Evolutionary conservation across 1,284 basidiomycete species (phyloP).

Genomic region (Coniferiporia sulphurascens): DNA sequence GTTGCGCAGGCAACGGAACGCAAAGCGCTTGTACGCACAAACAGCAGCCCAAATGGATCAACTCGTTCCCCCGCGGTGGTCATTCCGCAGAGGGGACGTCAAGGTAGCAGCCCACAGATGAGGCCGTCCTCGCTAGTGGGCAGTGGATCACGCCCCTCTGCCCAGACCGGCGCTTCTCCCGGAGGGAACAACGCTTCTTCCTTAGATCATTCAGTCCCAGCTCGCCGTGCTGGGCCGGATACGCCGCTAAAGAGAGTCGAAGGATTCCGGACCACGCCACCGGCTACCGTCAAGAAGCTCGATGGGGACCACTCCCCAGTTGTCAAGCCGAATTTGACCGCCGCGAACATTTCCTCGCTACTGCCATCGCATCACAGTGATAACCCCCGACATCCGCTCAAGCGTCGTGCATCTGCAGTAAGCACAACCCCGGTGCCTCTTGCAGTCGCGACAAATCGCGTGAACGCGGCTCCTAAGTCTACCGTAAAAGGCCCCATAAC

Average conservation of each 20-base stretch:
- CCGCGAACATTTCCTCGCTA: background rate
- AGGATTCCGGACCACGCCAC: slow-evolving; percentile 18
- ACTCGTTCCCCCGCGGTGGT: slow-evolving; percentile 4
- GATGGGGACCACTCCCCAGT: slow-evolving; percentile 6
- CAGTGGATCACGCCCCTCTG: slow-evolving; percentile 36
- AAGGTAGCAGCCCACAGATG: slow-evolving; percentile 11
- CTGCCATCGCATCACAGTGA: background rate
- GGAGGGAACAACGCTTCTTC: slow-evolving; percentile 22
- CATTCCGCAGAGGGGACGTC: background rate
- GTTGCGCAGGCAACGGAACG: slow-evolving; percentile 33
- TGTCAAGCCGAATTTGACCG: background rate
- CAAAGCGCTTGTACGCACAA: slow-evolving; percentile 8
- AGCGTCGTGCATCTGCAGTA: slow-evolving; percentile 8
- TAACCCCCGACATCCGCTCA: background rate
- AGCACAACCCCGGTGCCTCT: slow-evolving; percentile 2
- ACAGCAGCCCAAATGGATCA: slow-evolving; percentile 9
- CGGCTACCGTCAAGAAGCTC: slow-evolving; percentile 11
- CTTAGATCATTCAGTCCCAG: slow-evolving; percentile 19
- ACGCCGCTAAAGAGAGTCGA: slow-evolving; percentile 18
- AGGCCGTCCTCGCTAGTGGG: slow-evolving; percentile 30
- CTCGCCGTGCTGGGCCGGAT: slow-evolving; percentile 9
- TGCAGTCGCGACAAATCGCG: slow-evolving; percentile 14
- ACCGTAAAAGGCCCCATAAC: background rate
- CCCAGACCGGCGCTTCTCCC: slow-evolving; percentile 31
- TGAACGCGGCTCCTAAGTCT: slow-evolving; percentile 3